Evolutionary conservation across 2,329 filamentous ascomycete species (phyloP), one percentile per base, ranked within the genome.

Genomic region (Ophiostoma sp.): DNA sequence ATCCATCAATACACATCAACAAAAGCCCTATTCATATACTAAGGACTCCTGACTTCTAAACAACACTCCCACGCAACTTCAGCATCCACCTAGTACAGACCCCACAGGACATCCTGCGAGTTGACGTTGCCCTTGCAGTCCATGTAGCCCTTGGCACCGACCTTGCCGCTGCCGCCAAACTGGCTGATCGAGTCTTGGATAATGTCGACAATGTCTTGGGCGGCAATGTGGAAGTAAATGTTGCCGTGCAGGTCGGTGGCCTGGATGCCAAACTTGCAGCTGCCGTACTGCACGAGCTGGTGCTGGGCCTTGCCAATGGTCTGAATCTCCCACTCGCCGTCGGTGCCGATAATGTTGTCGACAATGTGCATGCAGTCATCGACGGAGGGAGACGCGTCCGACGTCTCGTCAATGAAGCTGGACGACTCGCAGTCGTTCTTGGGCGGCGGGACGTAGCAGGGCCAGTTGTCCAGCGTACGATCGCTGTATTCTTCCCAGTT

Each of bases 191-290:
- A 73, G 2, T 80, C 76, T 50, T 76, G 78, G 73, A 83, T 81
- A 57, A 82, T 75, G 71, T 82, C 80, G 61, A 82, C 78, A 52
- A 82, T 76, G 72, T 83, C 80, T 77, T 82, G 80, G 19, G 77
- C 80, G 70, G 81, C 79, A 12, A 81, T 75, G n/a, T 78, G 73
- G 73, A 81, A 82, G 31, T 78, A 39, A 33, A 79, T 73, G 69
- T 79, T 79, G 36, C 80, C 81, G 59, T 75, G 25, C 1, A 39
- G 19, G 45, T 76, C 71, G 19, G 69, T 73, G 1, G 71, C 75
- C 75, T 81, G 72, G 36, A 82, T 75, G 55, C 80, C 81, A 71
- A 83, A 82, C 11, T 57, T 69, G 76, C 82, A 84, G 8, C 42
- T 22, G 19, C 79, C 80, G 57, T 69, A 78, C 50, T 76, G 28